Evolutionary conservation across 2,329 filamentous ascomycete genomes (phyloP), one percentile per base, ranked within the genome.

Genomic region (Arthrobotrys megalospora): DNA sequence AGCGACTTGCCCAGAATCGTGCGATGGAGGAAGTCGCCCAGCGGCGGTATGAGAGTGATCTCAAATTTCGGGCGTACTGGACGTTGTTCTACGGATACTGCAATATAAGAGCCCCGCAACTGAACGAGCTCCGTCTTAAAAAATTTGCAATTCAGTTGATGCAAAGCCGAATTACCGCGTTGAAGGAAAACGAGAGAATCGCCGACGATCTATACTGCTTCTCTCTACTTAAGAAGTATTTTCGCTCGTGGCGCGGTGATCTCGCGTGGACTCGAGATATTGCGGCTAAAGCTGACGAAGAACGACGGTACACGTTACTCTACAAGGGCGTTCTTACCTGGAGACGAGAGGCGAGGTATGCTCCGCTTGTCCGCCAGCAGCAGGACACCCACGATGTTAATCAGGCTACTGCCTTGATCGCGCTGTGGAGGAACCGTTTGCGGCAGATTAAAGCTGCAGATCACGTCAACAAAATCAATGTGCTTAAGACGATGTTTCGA

Each of bases 21-120:
- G 68, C 66, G 11, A 28, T 73, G 50, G 67, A 60, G 32, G 47
- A 55, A 28, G 34, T 73, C 8, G 76, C 76, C 6, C 63, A 62
- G 19, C 76, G 63, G n/a, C 76, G 67, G 7, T 79, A 79, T 38
- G 53, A 69, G 1, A 64, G 68, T 10, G 69, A 79, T 16, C 69
- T 79, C 6, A 79, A 79, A 28, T 79, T 73, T 19, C 16, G 76
- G 11, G 76, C 76, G 1, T 79, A 79, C 28, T 79, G 76, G 76
- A 79, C 76, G 14, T 38, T 72, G 19, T 79, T 72, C 58, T 79
- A 77, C n/a, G 73, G 73, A 24, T 77, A 69, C 45, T 77, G 73
- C 58, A 77, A 77, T 48, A 66, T 70, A 38, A 38, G 73, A 52
- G 73, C 73, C 34, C 73, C 73, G 50, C 73, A 71, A 47, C 24